Evolutionary conservation across 2,329 filamentous ascomycete species (phyloP), one percentile per base, ranked within the genome.

Genomic region (Penicillium crustosum): DNA sequence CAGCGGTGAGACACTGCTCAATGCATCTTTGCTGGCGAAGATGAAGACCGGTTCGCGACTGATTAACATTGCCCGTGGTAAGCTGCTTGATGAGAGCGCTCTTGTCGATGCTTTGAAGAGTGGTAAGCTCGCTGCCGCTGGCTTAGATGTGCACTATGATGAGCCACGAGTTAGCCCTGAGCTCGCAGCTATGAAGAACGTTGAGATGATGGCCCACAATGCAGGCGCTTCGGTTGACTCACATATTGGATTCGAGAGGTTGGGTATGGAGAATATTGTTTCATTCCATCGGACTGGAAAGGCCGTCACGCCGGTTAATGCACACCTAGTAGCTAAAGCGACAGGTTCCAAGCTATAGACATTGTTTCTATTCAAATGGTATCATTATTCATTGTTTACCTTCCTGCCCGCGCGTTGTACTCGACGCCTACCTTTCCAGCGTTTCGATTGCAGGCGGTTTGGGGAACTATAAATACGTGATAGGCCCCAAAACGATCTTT

Each of bases 231-330:
- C 78, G 29, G 72, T 82, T 12, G 79, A 80, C 61, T 77, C 78
- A 19, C 79, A 82, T 67, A 68, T 81, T 54, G 78, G 78, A 39
- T 81, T 82, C 66, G 80, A 82, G 70, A 64, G 66, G 42, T 44
- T 74, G 50, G 67, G 68, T 9, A 81, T 82, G 71, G 78, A 81
- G 71, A 82, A 83, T 65, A 68, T 82, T 31, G 47, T 66, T 21
- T 63, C 60, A 12, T 71, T 69, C 57, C 57, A 68, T 12, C 65
- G 66, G 15, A 75, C 64, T 2, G 76, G 77, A 49, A 73, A 72
- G 60, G 70, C 70, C 0, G 39, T 71, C 33, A 72, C 86, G 52
- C 83, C 86, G 0, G 86, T 89, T 13, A 89, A 90, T 68, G 35
- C 84, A 72, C 79, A 85, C 47, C 81, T 79, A 68, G 60, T 87